Base-by-base conservation (phyloP, 768 basidiomycete species). In the Podaxis sp. region DNA sequence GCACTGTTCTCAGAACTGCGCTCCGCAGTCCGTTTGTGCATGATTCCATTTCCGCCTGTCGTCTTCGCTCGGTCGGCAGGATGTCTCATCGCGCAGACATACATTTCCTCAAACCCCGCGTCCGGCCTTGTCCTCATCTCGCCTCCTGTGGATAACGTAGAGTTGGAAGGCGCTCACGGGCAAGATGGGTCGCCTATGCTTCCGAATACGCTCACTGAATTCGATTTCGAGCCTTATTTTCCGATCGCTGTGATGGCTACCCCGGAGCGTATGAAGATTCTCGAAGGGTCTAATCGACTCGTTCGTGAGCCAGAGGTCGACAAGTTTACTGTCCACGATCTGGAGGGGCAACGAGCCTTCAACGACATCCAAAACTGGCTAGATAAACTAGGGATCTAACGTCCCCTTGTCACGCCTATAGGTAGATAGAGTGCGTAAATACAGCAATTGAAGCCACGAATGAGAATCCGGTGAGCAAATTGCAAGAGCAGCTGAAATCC, bases 91-190 rank as follows among this genome's bases (percentile, higher is more conserved):
- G 80, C 85, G 6, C 85, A 90, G 68, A 76, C 82, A 21, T 90
- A 87, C 69, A 81, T 90, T 62, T 88, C 85, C 1, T 87, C 86
- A 21, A 72, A 88, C 65, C 86, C 88, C 1, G 84, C 84, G 5
- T 75, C 78, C 4, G 88, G 80, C 0, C 74, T 90, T 52, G 76
- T 87, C 60, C 75, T 90, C n/a, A 78, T 87, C 35, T 80, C 82
- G 23, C 85, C 83, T 7, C 84, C 84, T 1, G 51, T 74, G 9
- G 74, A 77, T 44, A 79, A 82, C 57, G 64, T 68, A 6, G 68
- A 71, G 1, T 66, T 81, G 18, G 54, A 69, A 1, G 64, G 36
- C 55, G 66, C 52, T 54, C 38, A 16, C n/a, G 28, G 28, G 11
- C 51, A 47, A 25, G 40, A 53, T 36, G 44, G 44, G 2, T 36